Base-by-base conservation (phyloP, 2,329 filamentous ascomycete genomes). In the Raffaelea albimanens region DNA sequence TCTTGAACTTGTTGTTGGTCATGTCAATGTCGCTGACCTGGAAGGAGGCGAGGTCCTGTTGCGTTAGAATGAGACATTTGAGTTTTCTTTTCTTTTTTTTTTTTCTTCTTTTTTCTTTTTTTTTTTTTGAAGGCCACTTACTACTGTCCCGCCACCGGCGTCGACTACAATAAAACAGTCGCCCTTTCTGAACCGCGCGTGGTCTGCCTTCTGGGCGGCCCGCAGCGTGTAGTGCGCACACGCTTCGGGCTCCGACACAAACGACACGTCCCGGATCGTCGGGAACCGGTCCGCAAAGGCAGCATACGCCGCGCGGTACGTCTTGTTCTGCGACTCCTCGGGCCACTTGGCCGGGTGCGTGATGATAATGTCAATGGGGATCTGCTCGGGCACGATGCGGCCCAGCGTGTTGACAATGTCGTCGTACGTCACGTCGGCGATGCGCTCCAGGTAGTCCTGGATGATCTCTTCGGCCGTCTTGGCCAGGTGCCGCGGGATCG, bases 151-250 rank as follows among this genome's bases (percentile, higher is more conserved):
- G 40, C 57, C 57, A 18, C 57, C 57, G 1, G 56, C 57, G 29
- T 59, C 57, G 5, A 58, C 55, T 7, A 59, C 56, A 34, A 59
- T 53, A 33, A 58, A 58, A 44, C 56, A 57, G 40, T 58, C 57
- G 10, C 34, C 43, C 34, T 55, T 57, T 21, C 50, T 40, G 36
- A 58, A 55, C 3, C 49, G 46, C 1, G 47, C 47, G 20, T 53
- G 49, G 20, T 57, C 53, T 5, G 49, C 39, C 16, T 51, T 51
- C 51, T 54, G 53, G 5, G 56, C 57, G 9, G 51, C 57, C 3
- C 55, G 52, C 21, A 59, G 47, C 11, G 47, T 55, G 49, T 51
- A 54, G 16, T 53, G 52, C 9, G 53, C 53, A 33, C 52, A 52
- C 2, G 53, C 53, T 18, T 54, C 53, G 3, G 53, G 53, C 36